Percentiles rank a stretch among this genome's conserved stretches.
These are phyloP conservation scores for Mucor sp. DNA, from an alignment of 371 early-diverging fungal genomes.

Conservation along the genomic window DNA sequence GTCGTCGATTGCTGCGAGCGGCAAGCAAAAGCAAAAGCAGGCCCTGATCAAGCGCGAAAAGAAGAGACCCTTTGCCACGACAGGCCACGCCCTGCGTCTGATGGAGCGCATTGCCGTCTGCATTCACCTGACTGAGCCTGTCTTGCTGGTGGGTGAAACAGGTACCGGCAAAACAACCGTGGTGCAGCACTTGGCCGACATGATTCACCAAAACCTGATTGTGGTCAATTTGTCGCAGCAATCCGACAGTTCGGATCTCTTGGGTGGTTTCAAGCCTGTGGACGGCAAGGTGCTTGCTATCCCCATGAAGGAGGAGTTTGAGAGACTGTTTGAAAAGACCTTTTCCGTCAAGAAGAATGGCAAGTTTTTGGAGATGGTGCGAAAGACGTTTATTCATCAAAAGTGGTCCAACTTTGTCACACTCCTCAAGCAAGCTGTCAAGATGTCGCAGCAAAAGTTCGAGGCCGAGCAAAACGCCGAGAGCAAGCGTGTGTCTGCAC, in stretches of 20 bases:
- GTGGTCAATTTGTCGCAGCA: constrained; percentile 99
- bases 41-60: constrained; percentile 38
- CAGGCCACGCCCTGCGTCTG: constrained; percentile 73
- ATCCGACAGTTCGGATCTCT: constrained; percentile 94
- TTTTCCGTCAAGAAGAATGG: constrained; percentile 88
- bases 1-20: constrained; percentile 35
- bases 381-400: constrained; percentile 66
- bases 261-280: constrained; percentile 98
- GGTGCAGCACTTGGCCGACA: constrained; percentile 92
- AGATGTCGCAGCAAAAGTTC: constrained; percentile 76
- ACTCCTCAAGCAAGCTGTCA: constrained; percentile 70
- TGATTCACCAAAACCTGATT: constrained; percentile 76
- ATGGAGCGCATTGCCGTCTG: constrained; percentile 87
- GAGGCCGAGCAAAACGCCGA: constrained; percentile 41
- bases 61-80: constrained; percentile 77
- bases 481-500: constrained; percentile 39
- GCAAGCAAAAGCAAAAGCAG: constrained; percentile 36
- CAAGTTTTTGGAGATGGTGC: constrained; percentile 81
- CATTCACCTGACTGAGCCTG: constrained; percentile 84
- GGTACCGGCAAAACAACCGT: constrained; percentile 99
- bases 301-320: constrained; percentile 85
- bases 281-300: constrained; percentile 82
- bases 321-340: constrained; percentile 81
- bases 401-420: constrained; percentile 84
- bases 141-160: constrained; percentile 98